Evolutionary conservation across 352 stramenopile genomes (phyloP), one percentile per base, ranked within the genome.

Genomic region (Phytophthora ramorum): DNA sequence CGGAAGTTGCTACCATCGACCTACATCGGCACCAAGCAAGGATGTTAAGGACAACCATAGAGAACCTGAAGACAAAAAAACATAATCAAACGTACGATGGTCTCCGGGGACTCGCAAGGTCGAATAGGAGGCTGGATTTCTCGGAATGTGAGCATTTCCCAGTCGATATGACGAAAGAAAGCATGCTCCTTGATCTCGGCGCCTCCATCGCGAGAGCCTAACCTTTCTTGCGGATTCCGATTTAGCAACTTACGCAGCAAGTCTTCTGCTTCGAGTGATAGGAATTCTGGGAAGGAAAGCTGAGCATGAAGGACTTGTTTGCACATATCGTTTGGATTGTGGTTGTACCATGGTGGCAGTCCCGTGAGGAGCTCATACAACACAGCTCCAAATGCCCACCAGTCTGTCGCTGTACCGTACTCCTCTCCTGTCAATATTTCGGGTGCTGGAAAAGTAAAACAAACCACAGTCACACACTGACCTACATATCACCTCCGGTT

Each of bases 291-390:
- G 28, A 92, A 85, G 34, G 54, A 62, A 3, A 97, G 71, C 2
- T 83, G 77, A 2, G 63, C 70, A 14, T 78, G 71, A 4, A 93
- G 63, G 3, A 96, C 75, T 7, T 72, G 63, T 19, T 78, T 78
- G 20, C 63, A 68, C 75, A 87, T 91, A n/a, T 68, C 50, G 4
- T 73, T 43, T n/a, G 56, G 52, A 41, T 93, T 87, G 7, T 90
- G 62, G 44, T 73, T 79, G 65, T 95, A 95, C 83, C 85, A 95
- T 24, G 87, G 85, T 5, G 87, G 87, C 5, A 95, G 47, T 0
- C 87, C 87, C 14, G 87, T 91, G 14, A 95, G 74, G 52, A 95
- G 83, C 43, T 93, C 85, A 48, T 92, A 95, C 10, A 95, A 43
- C 19, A 95, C 82, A 2, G 74, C 71, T 22, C 87, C 87, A 53